Conservation (phyloP, 192 early-diverging fungal genomes). For the Coemansia brasiliensis region DNA sequence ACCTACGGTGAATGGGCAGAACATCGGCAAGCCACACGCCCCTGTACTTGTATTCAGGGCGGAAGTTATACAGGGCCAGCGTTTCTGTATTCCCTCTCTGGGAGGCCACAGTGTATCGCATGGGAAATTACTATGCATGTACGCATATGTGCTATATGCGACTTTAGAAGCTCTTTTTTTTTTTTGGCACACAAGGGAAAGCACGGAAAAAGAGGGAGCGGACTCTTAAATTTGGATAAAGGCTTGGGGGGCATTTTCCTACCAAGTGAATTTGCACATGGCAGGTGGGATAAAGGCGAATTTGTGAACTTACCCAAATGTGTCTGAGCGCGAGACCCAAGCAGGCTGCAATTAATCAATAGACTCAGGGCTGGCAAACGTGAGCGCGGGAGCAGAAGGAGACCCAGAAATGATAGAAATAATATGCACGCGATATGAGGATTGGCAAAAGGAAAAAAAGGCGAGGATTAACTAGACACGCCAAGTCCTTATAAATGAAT, state of each 20-base stretch:
- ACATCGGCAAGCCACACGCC: constrained; percentile 33
- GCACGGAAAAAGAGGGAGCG: neutral
- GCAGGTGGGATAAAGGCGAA: no score
- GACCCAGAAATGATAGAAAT: neutral
- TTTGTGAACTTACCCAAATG: no score
- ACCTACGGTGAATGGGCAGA: constrained; percentile 15
- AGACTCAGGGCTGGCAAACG: no score
- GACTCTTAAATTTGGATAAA: no score
- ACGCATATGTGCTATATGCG: constrained; percentile 1
- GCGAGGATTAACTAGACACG: neutral
- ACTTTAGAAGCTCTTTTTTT: neutral
- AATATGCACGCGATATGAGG: constrained; percentile 24
- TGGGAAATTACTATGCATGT: constrained; percentile 19
- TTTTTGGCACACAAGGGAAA: neutral
- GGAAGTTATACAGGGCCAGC: no score
- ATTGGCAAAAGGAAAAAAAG: constrained; percentile 8
- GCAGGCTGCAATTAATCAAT: neutral
- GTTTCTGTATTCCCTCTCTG: neutral
- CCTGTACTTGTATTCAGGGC: constrained; percentile 1
- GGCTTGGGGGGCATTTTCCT: no score
- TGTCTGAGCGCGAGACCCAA: no score
- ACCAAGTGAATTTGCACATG: no score
- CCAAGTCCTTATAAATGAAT: no score
- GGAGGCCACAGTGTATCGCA: neutral
- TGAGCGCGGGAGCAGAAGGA: neutral